Evolutionary conservation across 2,329 filamentous ascomycete genomes (phyloP).

Genomic region (Botrytis cinerea): DNA sequence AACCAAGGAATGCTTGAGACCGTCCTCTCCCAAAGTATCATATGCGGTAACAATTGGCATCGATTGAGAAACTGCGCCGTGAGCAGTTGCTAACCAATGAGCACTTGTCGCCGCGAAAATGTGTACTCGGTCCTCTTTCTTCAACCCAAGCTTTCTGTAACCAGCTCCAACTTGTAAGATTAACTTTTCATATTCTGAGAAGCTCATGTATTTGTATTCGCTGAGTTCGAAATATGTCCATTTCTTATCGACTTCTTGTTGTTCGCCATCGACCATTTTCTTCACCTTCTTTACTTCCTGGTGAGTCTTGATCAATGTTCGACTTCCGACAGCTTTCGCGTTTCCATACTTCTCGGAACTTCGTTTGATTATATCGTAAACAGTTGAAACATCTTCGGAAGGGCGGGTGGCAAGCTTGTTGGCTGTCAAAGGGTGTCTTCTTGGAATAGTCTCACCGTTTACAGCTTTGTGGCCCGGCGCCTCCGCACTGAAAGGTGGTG

Average conservation of each 20-base stretch:
- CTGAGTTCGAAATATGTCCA: constrained; percentile 86
- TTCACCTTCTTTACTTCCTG: constrained; percentile 84
- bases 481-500: constrained; percentile 63
- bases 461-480: constrained; percentile 58
- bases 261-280: constrained; percentile 77
- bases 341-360: constrained; percentile 65
- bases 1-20: constrained; percentile 79
- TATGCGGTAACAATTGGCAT: constrained; percentile 92
- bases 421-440: constrained; percentile 58
- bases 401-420: constrained; percentile 58
- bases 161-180: constrained; percentile 67
- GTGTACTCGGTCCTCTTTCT: constrained; percentile 67
- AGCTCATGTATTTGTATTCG: constrained; percentile 73
- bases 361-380: constrained; percentile 65
- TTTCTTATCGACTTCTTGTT: constrained; percentile 78
- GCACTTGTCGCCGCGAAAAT: constrained; percentile 71
- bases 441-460: constrained; percentile 70
- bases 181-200: constrained; percentile 72
- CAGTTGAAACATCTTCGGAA: constrained; percentile 45
- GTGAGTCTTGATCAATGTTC: constrained; percentile 72
- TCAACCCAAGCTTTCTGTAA: constrained; percentile 69
- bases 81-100: constrained; percentile 52
- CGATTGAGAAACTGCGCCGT: constrained; percentile 71
- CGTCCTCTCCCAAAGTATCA: constrained; percentile 83
- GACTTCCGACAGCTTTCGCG: constrained; percentile 64